Evolutionary conservation across 345 rosid genomes (phyloP), one percentile per base, ranked within the genome.

Genomic region (Streptanthus diversifolius): DNA sequence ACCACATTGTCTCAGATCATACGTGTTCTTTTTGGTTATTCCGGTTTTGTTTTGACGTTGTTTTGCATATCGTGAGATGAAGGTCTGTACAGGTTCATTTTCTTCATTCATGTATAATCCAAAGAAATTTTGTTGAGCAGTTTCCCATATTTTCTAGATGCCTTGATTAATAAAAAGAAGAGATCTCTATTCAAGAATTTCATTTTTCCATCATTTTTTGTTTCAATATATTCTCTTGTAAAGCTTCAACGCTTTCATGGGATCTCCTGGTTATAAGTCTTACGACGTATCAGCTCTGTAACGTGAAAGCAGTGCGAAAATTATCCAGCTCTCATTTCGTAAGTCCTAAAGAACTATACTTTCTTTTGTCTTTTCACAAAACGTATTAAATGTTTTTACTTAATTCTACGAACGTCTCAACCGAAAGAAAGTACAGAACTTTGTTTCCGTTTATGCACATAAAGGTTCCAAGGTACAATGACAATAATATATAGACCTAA

Each of bases 61-160:
- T 79, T 62, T 78, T 76, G 81, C 81, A 80, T 75, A 80, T 80
- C 85, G 78, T 73, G 65, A 43, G 71, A 73, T 64, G 25, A 41
- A 54, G 4, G 22, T 81, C 74, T 87, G 93, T 86, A 87, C 87
- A 92, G 96, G 73, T 57, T 81, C 85, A 85, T 85, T 81, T 51
- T 86, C 90, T 88, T 88, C 82, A 88, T 92, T 90, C 92, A 87
- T 83, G 84, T 88, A 87, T 82, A 85, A 85, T 72, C 79, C 80
- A 64, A 40, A 87, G 80, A 81, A 67, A 22, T 75, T 75, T 75
- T 75, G 77, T 54, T 72, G 57, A 30, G 37, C 41, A 61, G 19
- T 61, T 60, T 43, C 12, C 39, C 39, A 35, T 2, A 35, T 35
- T 41, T 59, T 45, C 33, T 21, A 7, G 13, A 70, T 22, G 33